These are phyloP conservation scores for Alternaria conjuncta DNA, from an alignment of 2,329 filamentous ascomycete genomes.

Conservation along the genomic window DNA sequence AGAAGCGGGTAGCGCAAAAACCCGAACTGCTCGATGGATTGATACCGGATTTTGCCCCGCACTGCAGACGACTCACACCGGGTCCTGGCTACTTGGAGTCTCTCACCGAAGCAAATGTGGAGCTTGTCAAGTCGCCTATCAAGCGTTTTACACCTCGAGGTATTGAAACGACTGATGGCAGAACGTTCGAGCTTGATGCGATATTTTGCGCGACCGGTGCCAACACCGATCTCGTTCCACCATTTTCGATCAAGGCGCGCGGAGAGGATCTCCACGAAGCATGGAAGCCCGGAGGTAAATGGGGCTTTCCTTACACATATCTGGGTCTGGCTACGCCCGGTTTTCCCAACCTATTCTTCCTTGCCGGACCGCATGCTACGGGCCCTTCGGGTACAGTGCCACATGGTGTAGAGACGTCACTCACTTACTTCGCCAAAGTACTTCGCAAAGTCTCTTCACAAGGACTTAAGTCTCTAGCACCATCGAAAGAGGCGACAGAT, in stretches of 20 bases:
- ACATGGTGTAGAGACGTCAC: conserved; percentile 69
- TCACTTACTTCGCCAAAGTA: conserved; percentile 70
- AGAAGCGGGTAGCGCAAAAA: conserved; percentile 49
- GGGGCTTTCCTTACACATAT: conserved; percentile 72
- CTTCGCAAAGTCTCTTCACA: conserved; percentile 71
- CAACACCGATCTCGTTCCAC: conserved; percentile 58
- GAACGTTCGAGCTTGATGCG: conserved; percentile 49
- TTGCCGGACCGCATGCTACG: conserved; percentile 59
- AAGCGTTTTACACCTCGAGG: conserved; percentile 47
- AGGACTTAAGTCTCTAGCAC: conserved; percentile 68
- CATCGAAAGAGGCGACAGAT: conserved; percentile 65
- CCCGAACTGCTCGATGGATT: conserved; percentile 51
- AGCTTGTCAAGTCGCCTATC: conserved; percentile 50
- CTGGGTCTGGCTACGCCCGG: conserved; percentile 67
- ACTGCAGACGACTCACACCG: conserved; percentile 45
- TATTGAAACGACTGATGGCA: conserved; percentile 50
- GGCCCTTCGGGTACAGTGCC: conserved; percentile 68
- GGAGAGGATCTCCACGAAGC: conserved; percentile 61
- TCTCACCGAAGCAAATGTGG: conserved; percentile 50
- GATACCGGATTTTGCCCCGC: conserved; percentile 48
- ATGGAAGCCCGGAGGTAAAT: conserved; percentile 63
- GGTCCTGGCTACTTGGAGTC: conserved; percentile 50
- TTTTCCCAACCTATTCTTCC: conserved; percentile 71
- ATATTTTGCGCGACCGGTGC: conserved; percentile 71
- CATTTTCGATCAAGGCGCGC: conserved; percentile 65